Conservation (phyloP, 164 flowering plant genomes). For the Vitis amurensis region DNA sequence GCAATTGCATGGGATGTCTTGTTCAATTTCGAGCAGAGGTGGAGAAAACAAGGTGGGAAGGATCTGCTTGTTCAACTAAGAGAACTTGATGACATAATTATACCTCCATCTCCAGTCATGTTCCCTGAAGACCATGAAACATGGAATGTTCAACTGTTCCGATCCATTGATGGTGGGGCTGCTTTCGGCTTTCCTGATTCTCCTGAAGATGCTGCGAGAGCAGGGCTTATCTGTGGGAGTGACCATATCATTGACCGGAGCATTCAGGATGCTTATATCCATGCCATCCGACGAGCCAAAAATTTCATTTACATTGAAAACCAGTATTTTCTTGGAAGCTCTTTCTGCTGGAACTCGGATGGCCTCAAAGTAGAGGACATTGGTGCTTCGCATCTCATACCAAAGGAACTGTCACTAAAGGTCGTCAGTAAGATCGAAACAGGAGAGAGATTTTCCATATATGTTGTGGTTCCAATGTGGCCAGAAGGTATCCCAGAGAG, state of each 20-base stretch:
- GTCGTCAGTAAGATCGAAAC: conserved; percentile 68
- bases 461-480: conserved; percentile 77
- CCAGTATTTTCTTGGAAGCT: conserved; percentile 82
- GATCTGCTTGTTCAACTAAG: conserved; percentile 42
- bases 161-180: conserved; percentile 84
- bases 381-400: conserved; percentile 57
- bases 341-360: conserved; percentile 49
- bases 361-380: conserved; percentile 46
- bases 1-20: conserved; percentile 82
- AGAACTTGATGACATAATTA: conserved; percentile 42
- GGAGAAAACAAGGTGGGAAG: conserved; percentile 71
- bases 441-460: conserved; percentile 60
- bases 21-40: conserved; percentile 75
- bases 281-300: conserved; percentile 79
- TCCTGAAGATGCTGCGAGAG: conserved; percentile 60
- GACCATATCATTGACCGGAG: conserved; percentile 66
- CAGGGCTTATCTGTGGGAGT: conserved; percentile 68
- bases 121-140: conserved; percentile 57
- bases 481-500: conserved; percentile 71
- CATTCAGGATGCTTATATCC: conserved; percentile 77
- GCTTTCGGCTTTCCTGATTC: conserved; percentile 67
- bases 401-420: conserved; percentile 68
- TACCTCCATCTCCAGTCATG: conserved; percentile 57
- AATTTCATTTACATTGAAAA: conserved; percentile 71
- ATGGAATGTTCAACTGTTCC: conserved; percentile 76